These are phyloP conservation scores for Talaromyces sp. DNA, from an alignment of 2,329 filamentous ascomycete genomes.

Conservation along the genomic window DNA sequence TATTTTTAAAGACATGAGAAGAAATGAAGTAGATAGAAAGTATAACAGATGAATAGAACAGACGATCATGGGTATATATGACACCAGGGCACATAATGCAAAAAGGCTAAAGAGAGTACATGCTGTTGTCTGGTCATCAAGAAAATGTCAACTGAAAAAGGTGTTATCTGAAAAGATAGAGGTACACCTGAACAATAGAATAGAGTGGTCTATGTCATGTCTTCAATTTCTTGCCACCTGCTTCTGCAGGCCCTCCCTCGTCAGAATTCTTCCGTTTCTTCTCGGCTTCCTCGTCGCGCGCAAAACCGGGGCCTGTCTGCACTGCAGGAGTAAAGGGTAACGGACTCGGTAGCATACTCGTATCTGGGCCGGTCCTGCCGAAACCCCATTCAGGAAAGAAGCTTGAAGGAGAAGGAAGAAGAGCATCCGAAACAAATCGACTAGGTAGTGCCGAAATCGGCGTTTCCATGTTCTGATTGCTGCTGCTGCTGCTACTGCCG, in stretches of 20 bases:
- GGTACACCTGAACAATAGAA: constrained; percentile 3
- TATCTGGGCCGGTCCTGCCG: constrained; percentile 60
- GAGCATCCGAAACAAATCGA: constrained; percentile 81
- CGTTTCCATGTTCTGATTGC: constrained; percentile 57
- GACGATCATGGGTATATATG: constrained; percentile 15
- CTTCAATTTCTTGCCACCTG: constrained; percentile 41
- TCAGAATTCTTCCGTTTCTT: constrained; percentile 48
- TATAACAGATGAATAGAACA: neutral
- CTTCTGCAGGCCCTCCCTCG: constrained; percentile 33
- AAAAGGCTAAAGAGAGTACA: constrained; percentile 7
- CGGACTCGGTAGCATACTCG: constrained; percentile 86
- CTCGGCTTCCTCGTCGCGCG: constrained; percentile 45
- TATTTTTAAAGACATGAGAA: constrained; percentile 1
- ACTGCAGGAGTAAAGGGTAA: constrained; percentile 80
- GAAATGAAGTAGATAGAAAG: neutral
- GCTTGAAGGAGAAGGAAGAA: constrained; percentile 84
- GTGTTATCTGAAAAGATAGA: neutral
- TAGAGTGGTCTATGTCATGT: constrained; percentile 27
- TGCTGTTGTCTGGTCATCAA: constrained; percentile 8
- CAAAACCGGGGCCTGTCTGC: constrained; percentile 41
- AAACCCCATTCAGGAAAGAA: constrained; percentile 94
- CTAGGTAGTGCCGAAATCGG: constrained; percentile 93
- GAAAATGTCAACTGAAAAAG: constrained; percentile 6
- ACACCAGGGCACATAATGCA: constrained; percentile 12
- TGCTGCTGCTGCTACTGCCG: constrained; percentile 38